Evolutionary conservation across 2,329 filamentous ascomycete species (phyloP), one percentile per base, ranked within the genome.

Genomic region (Pseudopyrenochaeta lycopersici): DNA sequence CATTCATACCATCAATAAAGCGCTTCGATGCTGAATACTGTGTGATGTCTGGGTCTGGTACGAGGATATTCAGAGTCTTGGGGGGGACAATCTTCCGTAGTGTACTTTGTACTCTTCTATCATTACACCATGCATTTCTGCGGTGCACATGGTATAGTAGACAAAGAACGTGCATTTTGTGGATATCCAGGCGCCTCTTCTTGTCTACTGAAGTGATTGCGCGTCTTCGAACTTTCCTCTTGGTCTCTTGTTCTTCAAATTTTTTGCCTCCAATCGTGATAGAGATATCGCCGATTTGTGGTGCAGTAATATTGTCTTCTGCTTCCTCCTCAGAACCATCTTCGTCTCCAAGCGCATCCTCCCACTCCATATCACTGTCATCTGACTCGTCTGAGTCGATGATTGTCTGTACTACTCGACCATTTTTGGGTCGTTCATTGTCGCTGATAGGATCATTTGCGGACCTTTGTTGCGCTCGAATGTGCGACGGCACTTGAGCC

Each of bases 61-160:
- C 89, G 6, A 98, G 80, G 47, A 88, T 88, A 0, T 80, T 81
- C 23, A 89, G 74, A 27, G 85, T 87, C 65, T 90, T 90, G 29
- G 86, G 84, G 1, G 85, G 82, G 4, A 97, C 73, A 32, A 93
- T 80, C 35, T 82, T 74, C 21, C 68, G 68, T 20, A 77, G 40
- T 10, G 61, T 63, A 60, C 80, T 82, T 70, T 96, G 91, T 7
- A 90, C 85, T 51, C 83, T 77, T 12, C 78, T 66, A 69, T 94
- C 89, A 67, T 96, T 96, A 77, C 93, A 97, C 92, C 94, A 97
- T 49, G 85, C 80, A 70, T 98, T 99, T 49, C 93, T 87, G 52
- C 86, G 81, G 61, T 90, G 84, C 14, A 88, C 84, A 74, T 98
- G 91, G 9, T 87, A 86, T 14, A 99, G 76, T 1, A 99, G 81